phyloP scores from a whole-genome alignment of 1,284 basidiomycete genomes.

The Leccinum solheimii region DNA sequence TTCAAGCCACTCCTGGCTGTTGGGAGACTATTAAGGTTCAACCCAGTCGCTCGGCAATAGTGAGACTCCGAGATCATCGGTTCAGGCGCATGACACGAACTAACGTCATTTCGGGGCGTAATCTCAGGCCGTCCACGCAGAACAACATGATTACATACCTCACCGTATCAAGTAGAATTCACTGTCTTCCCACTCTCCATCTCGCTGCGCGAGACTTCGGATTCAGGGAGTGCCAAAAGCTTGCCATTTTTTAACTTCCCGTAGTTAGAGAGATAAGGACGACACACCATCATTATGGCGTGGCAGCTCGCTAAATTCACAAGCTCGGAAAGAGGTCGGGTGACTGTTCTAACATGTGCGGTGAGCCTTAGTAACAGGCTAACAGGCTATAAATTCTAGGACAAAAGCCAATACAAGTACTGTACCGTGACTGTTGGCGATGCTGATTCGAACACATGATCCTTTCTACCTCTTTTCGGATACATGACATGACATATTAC shows the following conservation, averaged over 20 bases:
- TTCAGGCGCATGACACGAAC: not conserved
- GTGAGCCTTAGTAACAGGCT: too few species aligned
- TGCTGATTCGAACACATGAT: too few species aligned
- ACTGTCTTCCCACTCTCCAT: not conserved
- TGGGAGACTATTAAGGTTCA: not conserved
- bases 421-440: too few species aligned
- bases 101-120: not conserved
- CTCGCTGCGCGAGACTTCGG: not conserved
- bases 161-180: not conserved
- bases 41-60: not conserved
- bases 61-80: not conserved
- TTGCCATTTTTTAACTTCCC: not conserved
- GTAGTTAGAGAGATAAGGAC: not conserved
- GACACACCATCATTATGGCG: not conserved
- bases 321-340: not conserved
- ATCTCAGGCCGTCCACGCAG: not conserved
- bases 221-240: not conserved
- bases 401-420: not conserved
- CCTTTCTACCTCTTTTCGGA: too few species aligned
- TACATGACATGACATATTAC: too few species aligned
- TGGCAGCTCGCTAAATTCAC: not conserved
- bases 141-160: not conserved
- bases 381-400: too few species aligned
- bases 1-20: not conserved
- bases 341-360: not conserved